Percentiles rank a stretch among this genome's conserved stretches.
These are phyloP conservation scores for Datisca glomerata DNA, from an alignment of 306 rosid species.

Conservation along the genomic window DNA sequence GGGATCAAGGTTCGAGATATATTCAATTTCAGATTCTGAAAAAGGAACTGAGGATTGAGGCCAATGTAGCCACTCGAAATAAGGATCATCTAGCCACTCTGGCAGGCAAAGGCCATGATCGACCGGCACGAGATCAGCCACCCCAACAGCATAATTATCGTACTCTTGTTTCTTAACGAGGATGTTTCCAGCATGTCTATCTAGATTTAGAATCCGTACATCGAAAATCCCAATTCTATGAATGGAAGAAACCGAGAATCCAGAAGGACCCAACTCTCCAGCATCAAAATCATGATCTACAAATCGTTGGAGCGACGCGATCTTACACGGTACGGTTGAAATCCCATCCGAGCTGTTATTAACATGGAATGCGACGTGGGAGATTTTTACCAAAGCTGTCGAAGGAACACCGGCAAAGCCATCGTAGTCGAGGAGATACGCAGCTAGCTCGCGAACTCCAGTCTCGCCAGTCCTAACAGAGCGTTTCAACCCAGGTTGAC, in stretches of 20 bases:
- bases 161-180: conserved; percentile 48
- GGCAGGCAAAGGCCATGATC: conserved; percentile 96
- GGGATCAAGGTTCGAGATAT: conserved; percentile 66
- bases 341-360: conserved; percentile 12
- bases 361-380: conserved; percentile 44
- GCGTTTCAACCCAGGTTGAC: conserved; percentile 65
- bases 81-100: conserved; percentile 92
- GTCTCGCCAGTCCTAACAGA: conserved; percentile 78
- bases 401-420: conserved; percentile 90
- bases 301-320: conserved; percentile 80
- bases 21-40: conserved; percentile 56
- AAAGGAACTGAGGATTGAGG: conserved; percentile 81
- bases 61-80: conserved; percentile 97
- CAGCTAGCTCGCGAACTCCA: conserved; percentile 75
- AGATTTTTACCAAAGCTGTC: conserved; percentile 71
- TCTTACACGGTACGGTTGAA: conserved; percentile 30
- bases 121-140: conserved; percentile 67
- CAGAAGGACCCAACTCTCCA: conserved; percentile 76
- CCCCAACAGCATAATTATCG: conserved; percentile 14
- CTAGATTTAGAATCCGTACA: conserved; percentile 68
- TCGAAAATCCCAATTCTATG: conserved; percentile 73
- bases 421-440: conserved; percentile 84
- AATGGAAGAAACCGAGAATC: conserved; percentile 61
- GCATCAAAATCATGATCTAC: conserved; percentile 77
- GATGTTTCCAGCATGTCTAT: conserved; percentile 87